Percentiles rank a stretch among this genome's conserved stretches.
These are phyloP conservation scores for Annulohypoxylon maeteangense DNA, from an alignment of 495 filamentous ascomycete species.

Conservation along the genomic window DNA sequence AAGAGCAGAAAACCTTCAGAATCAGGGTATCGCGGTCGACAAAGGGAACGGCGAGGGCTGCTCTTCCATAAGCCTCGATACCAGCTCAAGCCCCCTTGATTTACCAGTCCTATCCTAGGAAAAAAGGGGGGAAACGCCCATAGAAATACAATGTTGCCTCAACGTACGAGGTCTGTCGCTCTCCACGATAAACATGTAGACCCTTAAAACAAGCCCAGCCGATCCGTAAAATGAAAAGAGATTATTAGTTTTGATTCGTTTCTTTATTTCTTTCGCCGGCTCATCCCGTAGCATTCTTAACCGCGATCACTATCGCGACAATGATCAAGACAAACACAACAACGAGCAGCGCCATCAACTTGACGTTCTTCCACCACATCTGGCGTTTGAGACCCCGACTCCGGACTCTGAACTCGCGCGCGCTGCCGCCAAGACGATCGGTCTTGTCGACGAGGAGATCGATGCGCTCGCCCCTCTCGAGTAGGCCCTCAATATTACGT, in stretches of 20 bases:
- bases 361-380: conserved; percentile 99
- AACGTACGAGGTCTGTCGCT: conserved; percentile 4
- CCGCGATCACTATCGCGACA: conserved; percentile 56
- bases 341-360: conserved; percentile 85
- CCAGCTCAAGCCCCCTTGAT: background rate
- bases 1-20: conserved; percentile 30
- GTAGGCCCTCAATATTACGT: conserved; percentile 94
- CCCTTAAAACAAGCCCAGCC: background rate
- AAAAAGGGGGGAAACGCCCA: conserved; percentile 14
- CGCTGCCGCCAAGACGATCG: conserved; percentile 84
- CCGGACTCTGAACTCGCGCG: conserved; percentile 88
- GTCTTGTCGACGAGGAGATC: conserved; percentile 98
- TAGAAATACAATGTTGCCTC: conserved; percentile 20
- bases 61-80: conserved; percentile 14
- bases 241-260: background rate
- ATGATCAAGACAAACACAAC: conserved; percentile 87
- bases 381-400: conserved; percentile 83
- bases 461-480: conserved; percentile 95
- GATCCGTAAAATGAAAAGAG: background rate
- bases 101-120: conserved; percentile 3
- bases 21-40: conserved; percentile 32
- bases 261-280: background rate
- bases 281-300: conserved; percentile 50
- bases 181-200: background rate
- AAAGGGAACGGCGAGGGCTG: conserved; percentile 27